Percentiles rank a stretch among this genome's conserved stretches.
Conservation (phyloP, 1,139 yeast species). For the Blastobotrys proliferans region DNA sequence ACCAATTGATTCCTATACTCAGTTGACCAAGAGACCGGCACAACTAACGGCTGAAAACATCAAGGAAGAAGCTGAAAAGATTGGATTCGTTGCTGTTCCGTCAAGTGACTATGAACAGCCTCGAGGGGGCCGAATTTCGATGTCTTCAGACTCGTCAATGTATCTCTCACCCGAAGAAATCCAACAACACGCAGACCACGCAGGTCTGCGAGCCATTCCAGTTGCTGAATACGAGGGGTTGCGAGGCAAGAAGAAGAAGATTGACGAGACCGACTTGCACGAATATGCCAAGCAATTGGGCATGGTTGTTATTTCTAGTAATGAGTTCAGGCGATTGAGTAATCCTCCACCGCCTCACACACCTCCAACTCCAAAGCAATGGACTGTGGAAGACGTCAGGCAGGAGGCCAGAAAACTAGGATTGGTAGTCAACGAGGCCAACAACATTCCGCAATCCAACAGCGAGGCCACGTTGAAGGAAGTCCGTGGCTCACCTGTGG, state of each 20-base stretch:
- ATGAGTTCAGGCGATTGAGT: conserved; percentile 19
- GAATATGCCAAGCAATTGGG: conserved; percentile 16
- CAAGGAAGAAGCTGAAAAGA: conserved; percentile 21
- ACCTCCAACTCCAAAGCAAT: conserved; percentile 6
- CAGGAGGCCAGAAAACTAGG: conserved; percentile 30
- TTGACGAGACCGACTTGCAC: conserved; percentile 21
- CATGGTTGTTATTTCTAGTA: conserved; percentile 22
- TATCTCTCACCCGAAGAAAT: conserved; percentile 23
- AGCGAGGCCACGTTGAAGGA: conserved; percentile 21
- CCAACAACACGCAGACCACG: conserved; percentile 24
- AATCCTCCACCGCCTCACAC: conserved; percentile 6
- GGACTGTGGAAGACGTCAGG: conserved; percentile 28
- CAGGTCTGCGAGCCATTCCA: conserved; percentile 22
- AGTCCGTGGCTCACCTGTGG: conserved; percentile 24
- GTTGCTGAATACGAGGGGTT: conserved; percentile 15
- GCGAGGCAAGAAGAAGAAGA: conserved; percentile 3
- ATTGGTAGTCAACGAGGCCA: conserved; percentile 14
- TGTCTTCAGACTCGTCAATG: conserved; percentile 11
- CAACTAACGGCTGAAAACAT: conserved; percentile 15
- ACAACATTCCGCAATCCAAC: conserved; percentile 6
- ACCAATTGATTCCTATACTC: conserved; percentile 22
- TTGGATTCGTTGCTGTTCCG: conserved; percentile 41
- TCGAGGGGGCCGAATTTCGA: conserved; percentile 1
- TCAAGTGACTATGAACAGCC: conserved; percentile 28
- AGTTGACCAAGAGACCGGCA: no score